Conservation (phyloP, 495 filamentous ascomycete species). For the Hyaloscypha hepaticicola region DNA sequence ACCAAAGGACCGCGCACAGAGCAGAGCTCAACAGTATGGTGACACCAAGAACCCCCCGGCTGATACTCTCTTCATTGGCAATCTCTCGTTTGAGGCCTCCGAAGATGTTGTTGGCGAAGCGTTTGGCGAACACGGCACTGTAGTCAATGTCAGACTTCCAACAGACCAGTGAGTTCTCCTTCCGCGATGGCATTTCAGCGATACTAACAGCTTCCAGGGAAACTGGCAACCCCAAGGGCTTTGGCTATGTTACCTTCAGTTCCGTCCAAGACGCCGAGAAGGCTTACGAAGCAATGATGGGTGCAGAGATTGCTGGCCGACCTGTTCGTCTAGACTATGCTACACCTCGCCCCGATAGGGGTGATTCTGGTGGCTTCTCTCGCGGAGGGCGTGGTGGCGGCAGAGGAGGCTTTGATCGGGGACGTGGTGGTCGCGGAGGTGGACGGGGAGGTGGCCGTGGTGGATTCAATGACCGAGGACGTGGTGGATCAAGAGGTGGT, state of each 20-base stretch:
- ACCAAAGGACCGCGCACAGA: slow-evolving; percentile 56
- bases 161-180: slow-evolving; percentile 65
- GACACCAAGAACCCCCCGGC: slow-evolving; percentile 71
- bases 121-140: slow-evolving; percentile 68
- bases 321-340: slow-evolving; percentile 87
- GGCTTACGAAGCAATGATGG: slow-evolving; percentile 73
- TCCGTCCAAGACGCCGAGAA: slow-evolving; percentile 82
- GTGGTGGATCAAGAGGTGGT: slow-evolving; percentile 39
- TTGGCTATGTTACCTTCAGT: slow-evolving; percentile 85
- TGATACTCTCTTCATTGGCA: slow-evolving; percentile 92
- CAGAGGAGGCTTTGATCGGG: slow-evolving; percentile 52
- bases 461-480: slow-evolving; percentile 59
- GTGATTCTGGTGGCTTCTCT: slow-evolving; percentile 47
- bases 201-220: slow-evolving; percentile 57
- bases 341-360: slow-evolving; percentile 65
- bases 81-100: slow-evolving; percentile 80
- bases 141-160: slow-evolving; percentile 82
- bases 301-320: slow-evolving; percentile 74
- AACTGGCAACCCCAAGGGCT: slow-evolving; percentile 85
- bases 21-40: slow-evolving; percentile 73
- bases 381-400: slow-evolving; percentile 51
- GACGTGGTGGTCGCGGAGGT: slow-evolving; percentile 55
- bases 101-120: slow-evolving; percentile 72
- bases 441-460: slow-evolving; percentile 64
- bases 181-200: background rate